A percentile compares a stretch with the other conserved stretches of the same genome.
phyloP scores from a whole-genome alignment of 78 protist genomes.

The Acrasis kona region DNA sequence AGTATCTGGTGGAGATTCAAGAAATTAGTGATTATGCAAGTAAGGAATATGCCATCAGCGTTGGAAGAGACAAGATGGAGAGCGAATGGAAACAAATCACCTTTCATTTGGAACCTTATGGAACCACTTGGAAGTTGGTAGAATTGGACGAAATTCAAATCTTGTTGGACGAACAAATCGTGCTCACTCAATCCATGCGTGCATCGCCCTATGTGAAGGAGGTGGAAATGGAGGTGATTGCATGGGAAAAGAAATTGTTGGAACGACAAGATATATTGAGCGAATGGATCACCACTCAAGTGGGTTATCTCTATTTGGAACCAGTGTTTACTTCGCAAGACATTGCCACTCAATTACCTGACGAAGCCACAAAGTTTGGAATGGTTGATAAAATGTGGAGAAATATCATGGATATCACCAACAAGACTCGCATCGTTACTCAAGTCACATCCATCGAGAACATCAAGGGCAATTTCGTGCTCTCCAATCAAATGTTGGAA shows the following conservation, averaged over 20 bases:
- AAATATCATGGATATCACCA: slow-evolving; percentile 20
- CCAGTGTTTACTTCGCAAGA: slow-evolving; percentile 61
- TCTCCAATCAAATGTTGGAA: slow-evolving; percentile 39
- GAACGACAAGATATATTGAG: slow-evolving; percentile 34
- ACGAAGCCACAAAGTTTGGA: slow-evolving; percentile 34
- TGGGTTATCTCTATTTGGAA: slow-evolving; percentile 58
- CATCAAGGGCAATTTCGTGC: slow-evolving; percentile 21
- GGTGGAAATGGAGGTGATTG: background rate
- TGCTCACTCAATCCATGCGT: slow-evolving; percentile 59
- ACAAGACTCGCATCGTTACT: slow-evolving; percentile 26
- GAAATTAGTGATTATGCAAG: slow-evolving; percentile 33
- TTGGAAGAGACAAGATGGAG: slow-evolving; percentile 51
- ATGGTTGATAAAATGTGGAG: slow-evolving; percentile 54
- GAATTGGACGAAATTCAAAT: slow-evolving; percentile 47
- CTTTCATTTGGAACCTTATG: slow-evolving; percentile 24
- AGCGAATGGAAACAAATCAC: slow-evolving; percentile 40
- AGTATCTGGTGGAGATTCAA: slow-evolving; percentile 14
- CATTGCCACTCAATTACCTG: slow-evolving; percentile 59
- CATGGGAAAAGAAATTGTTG: slow-evolving; percentile 41
- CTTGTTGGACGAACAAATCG: slow-evolving; percentile 68
- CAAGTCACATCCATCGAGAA: slow-evolving; percentile 1
- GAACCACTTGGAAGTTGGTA: slow-evolving; percentile 45
- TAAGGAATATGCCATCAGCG: slow-evolving; percentile 54
- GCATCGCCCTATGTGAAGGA: slow-evolving; percentile 38
- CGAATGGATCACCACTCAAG: slow-evolving; percentile 61